Conservation (phyloP, 306 rosid genomes). For the Trifolium pratense region DNA sequence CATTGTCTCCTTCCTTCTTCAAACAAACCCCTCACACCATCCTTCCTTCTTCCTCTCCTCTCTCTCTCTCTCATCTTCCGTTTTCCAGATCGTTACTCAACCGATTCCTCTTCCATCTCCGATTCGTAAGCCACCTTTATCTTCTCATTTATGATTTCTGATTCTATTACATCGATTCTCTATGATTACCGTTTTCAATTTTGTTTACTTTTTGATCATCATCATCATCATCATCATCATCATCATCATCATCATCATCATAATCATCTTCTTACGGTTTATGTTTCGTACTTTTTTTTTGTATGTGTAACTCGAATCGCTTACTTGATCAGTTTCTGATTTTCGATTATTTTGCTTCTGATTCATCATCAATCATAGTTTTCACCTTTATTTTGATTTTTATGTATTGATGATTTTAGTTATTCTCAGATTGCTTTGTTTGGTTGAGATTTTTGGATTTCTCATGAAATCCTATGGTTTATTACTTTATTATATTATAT, state of each 20-base stretch:
- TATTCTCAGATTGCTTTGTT: neutral
- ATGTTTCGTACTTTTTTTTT: slow-evolving; percentile 1
- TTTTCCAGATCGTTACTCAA: slow-evolving; percentile 42
- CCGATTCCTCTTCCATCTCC: slow-evolving; percentile 31
- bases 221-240: slow-evolving; percentile 10
- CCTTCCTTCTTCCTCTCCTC: neutral
- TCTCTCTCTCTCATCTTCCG: slow-evolving; percentile 32
- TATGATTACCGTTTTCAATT: neutral
- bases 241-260: neutral
- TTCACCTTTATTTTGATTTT: neutral
- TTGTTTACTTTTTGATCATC: neutral
- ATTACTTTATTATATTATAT: neutral
- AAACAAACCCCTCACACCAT: slow-evolving; percentile 13
- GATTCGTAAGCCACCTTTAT: slow-evolving; percentile 46
- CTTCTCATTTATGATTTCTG: neutral
- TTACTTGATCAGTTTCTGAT: slow-evolving; percentile 35
- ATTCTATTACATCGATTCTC: slow-evolving; percentile 10
- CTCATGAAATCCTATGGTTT: slow-evolving; percentile 20
- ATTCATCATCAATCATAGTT: slow-evolving; percentile 32
- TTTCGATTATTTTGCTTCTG: slow-evolving; percentile 44
- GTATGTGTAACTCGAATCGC: slow-evolving; percentile 31
- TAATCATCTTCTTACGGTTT: neutral
- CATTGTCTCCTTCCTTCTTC: slow-evolving; percentile 44
- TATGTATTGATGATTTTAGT: neutral
- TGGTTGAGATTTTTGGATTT: slow-evolving; percentile 31